A percentile compares a stretch with the other conserved stretches of the same genome.
Conservation (phyloP, 768 basidiomycete genomes). For the Leccinum rimulosum region DNA sequence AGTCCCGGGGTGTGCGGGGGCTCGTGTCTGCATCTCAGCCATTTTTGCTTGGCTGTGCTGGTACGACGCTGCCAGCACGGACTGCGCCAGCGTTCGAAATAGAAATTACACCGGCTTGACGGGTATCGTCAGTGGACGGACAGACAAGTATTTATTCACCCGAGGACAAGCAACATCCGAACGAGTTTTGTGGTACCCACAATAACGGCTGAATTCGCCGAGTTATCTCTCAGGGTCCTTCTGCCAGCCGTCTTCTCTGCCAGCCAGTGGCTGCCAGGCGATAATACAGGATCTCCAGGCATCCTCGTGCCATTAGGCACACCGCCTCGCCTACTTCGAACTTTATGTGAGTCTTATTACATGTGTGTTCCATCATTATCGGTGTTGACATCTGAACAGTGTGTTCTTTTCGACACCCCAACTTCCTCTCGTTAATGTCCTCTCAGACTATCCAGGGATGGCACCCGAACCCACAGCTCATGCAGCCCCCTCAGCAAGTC, state of each 20-base stretch:
- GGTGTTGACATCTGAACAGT: slow-evolving; percentile 9
- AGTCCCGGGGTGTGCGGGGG: slow-evolving; percentile 25
- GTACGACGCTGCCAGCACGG: neutral
- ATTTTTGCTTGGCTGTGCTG: slow-evolving; percentile 21
- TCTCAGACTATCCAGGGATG: slow-evolving; percentile 27
- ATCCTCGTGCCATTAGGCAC: neutral
- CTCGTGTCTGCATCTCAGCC: neutral
- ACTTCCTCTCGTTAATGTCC: slow-evolving; percentile 15
- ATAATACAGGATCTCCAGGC: neutral
- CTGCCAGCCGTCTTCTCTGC: neutral
- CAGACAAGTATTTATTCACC: slow-evolving; percentile 12
- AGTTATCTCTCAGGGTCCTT: slow-evolving; percentile 3
- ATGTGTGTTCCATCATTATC: neutral
- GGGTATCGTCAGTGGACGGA: slow-evolving; percentile 16
- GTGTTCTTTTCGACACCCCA: neutral
- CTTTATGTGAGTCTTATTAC: slow-evolving; percentile 3
- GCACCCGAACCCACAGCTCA: slow-evolving; percentile 34
- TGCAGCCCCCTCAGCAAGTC: slow-evolving; percentile 26
- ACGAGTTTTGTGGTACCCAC: neutral
- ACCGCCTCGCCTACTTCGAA: neutral
- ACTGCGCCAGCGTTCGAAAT: slow-evolving; percentile 1
- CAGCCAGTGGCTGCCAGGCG: neutral
- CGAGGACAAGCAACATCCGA: neutral
- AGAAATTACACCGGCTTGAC: slow-evolving; percentile 14
- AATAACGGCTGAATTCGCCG: neutral